Conservation (phyloP, 352 stramenopile species). For the Pythium insidiosum region DNA sequence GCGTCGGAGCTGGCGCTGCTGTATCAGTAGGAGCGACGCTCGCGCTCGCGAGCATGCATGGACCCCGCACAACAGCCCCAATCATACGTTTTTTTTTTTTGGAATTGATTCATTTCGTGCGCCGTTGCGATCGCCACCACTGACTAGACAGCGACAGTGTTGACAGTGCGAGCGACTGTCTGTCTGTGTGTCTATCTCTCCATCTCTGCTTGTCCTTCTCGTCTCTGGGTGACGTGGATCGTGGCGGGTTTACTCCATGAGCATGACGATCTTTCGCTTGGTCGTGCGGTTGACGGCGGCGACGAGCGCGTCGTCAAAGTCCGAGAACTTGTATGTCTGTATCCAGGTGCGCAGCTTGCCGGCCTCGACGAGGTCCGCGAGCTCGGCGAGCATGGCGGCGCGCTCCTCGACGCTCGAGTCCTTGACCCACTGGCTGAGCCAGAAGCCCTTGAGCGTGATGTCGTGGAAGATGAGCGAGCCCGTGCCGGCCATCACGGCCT, state of each 20-base stretch:
- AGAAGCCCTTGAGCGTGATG: slow-evolving; percentile 85
- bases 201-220: not conserved
- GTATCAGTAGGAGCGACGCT: too few relatives aligned
- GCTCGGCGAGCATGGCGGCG: slow-evolving; percentile 54
- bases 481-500: slow-evolving; percentile 56
- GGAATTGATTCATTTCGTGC: too few relatives aligned
- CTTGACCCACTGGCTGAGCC: slow-evolving; percentile 81
- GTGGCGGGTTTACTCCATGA: slow-evolving; percentile 54
- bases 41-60: too few relatives aligned
- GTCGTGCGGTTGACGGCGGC: slow-evolving; percentile 69
- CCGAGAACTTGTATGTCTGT: slow-evolving; percentile 80
- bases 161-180: too few relatives aligned
- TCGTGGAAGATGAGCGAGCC: slow-evolving; percentile 80
- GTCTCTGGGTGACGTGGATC: not conserved
- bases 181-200: too few relatives aligned
- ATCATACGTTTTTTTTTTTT: too few relatives aligned
- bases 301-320: slow-evolving; percentile 73
- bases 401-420: slow-evolving; percentile 52
- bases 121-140: too few relatives aligned
- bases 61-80: too few relatives aligned
- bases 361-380: slow-evolving; percentile 51
- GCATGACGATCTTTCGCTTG: slow-evolving; percentile 78
- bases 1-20: too few relatives aligned
- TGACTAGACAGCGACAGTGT: too few relatives aligned
- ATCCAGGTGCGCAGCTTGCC: slow-evolving; percentile 80